These are phyloP conservation scores for Crithidia fasciculata DNA, from an alignment of 208 protist species.

Conservation along the genomic window DNA sequence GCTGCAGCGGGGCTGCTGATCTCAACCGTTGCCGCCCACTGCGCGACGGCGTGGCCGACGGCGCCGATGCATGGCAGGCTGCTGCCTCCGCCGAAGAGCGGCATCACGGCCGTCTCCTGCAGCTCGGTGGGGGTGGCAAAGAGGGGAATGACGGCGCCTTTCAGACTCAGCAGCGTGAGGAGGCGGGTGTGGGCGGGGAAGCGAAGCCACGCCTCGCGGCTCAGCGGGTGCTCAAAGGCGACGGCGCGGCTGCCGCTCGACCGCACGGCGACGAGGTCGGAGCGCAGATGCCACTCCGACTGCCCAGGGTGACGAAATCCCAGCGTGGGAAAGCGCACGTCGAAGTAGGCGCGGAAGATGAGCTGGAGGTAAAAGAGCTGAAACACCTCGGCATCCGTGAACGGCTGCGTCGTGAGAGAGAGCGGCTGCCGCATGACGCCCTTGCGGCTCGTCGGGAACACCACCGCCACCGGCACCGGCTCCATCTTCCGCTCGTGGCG, in stretches of 20 bases:
- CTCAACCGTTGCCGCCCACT: constrained; percentile 59
- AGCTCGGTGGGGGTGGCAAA: constrained; percentile 47
- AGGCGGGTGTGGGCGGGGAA: constrained; percentile 66
- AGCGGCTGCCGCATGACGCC: constrained; percentile 30
- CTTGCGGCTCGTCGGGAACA: constrained; percentile 38
- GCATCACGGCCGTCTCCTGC: constrained; percentile 41
- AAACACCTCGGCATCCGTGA: constrained; percentile 86
- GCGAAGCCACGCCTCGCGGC: constrained; percentile 42
- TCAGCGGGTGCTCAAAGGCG: constrained; percentile 66
- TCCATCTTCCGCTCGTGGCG: constrained; percentile 7
- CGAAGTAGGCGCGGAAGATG: constrained; percentile 76
- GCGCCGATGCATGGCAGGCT: constrained; percentile 52
- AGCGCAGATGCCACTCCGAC: constrained; percentile 37
- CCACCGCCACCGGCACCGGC: constrained; percentile 38
- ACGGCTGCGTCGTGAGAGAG: constrained; percentile 61
- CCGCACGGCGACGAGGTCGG: constrained; percentile 54
- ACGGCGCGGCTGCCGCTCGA: constrained; percentile 42
- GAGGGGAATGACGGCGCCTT: constrained; percentile 65
- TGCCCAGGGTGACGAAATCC: constrained; percentile 21
- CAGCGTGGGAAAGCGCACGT: constrained; percentile 67
- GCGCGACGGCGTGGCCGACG: constrained; percentile 39
- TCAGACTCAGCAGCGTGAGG: constrained; percentile 58
- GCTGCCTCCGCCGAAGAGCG: constrained; percentile 55
- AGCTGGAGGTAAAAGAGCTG: constrained; percentile 88
- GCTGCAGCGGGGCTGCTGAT: constrained; percentile 49